A percentile compares a stretch with the other conserved stretches of the same genome.
Conservation (phyloP, 306 rosid genomes). For the barrel medic (Medicago truncatula) region DNA sequence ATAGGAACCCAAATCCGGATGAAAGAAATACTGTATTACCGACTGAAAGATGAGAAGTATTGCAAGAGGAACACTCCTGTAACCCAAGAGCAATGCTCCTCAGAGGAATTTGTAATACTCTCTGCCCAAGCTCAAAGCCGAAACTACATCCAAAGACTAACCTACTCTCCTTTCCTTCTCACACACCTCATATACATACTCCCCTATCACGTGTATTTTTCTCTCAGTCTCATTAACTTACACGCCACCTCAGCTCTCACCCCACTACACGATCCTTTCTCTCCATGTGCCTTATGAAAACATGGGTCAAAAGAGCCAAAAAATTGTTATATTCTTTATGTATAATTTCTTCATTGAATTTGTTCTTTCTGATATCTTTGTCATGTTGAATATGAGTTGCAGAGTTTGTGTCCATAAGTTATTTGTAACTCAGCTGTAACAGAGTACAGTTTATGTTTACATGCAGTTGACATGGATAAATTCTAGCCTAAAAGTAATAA, state of each 20-base stretch:
- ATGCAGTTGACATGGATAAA: not conserved
- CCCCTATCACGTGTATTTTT: not conserved
- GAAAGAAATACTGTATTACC: not conserved
- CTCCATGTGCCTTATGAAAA: not conserved
- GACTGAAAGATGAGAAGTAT: not conserved
- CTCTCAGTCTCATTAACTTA: not conserved
- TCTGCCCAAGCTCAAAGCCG: not conserved
- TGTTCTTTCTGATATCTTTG: not conserved
- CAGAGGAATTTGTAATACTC: not conserved
- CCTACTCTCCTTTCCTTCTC: not conserved
- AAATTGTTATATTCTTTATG: not conserved
- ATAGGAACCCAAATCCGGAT: not conserved
- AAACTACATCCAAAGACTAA: not conserved
- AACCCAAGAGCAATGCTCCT: not conserved
- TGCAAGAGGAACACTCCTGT: not conserved
- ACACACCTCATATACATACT: not conserved
- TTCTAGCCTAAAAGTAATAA: not conserved
- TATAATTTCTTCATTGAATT: conserved; percentile 10
- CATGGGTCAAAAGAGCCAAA: not conserved
- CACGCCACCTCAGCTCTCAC: not conserved
- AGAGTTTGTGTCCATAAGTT: conserved; percentile 17
- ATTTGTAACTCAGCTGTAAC: not conserved
- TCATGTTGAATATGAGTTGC: conserved; percentile 2
- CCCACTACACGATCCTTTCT: not conserved
- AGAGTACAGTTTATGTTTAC: not conserved